A percentile compares a stretch with the other conserved stretches of the same genome.
Conservation (phyloP, 345 rosid genomes). For the Microcos paniculata region DNA sequence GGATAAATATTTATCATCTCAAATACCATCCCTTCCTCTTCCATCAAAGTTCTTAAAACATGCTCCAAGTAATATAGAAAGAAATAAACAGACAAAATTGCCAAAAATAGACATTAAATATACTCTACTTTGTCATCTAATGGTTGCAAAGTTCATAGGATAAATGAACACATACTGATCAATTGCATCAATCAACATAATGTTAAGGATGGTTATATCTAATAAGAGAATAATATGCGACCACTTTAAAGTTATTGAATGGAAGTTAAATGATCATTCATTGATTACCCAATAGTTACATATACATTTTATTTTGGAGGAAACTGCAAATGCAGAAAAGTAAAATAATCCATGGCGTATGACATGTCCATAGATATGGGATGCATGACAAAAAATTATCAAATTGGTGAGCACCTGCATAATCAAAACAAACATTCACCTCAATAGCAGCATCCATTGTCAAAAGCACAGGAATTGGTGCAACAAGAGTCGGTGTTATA, state of each 20-base stretch:
- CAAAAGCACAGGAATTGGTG: conserved; percentile 80
- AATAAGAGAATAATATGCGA: not conserved
- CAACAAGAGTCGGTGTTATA: conserved; percentile 77
- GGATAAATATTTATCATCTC: not conserved
- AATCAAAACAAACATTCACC: conserved; percentile 45
- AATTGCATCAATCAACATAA: not conserved
- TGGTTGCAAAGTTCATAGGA: not conserved
- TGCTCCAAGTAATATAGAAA: not conserved
- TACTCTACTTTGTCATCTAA: not conserved
- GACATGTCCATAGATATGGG: not conserved
- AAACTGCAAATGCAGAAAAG: not conserved
- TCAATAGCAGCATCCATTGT: conserved; percentile 84
- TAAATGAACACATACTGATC: not conserved
- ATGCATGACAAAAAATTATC: not conserved
- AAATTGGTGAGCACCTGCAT: conserved; percentile 14
- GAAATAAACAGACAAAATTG: not conserved
- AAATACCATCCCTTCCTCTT: not conserved
- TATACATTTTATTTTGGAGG: not conserved
- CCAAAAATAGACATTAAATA: not conserved
- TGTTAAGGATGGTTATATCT: not conserved
- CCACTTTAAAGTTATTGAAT: not conserved
- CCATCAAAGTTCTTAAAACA: not conserved
- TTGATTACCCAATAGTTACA: not conserved
- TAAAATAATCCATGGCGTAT: not conserved
- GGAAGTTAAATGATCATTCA: not conserved